Percentiles rank a stretch among this genome's conserved stretches.
phyloP scores from a whole-genome alignment of 2,329 filamentous ascomycete species.

The Colletotrichum sojae region DNA sequence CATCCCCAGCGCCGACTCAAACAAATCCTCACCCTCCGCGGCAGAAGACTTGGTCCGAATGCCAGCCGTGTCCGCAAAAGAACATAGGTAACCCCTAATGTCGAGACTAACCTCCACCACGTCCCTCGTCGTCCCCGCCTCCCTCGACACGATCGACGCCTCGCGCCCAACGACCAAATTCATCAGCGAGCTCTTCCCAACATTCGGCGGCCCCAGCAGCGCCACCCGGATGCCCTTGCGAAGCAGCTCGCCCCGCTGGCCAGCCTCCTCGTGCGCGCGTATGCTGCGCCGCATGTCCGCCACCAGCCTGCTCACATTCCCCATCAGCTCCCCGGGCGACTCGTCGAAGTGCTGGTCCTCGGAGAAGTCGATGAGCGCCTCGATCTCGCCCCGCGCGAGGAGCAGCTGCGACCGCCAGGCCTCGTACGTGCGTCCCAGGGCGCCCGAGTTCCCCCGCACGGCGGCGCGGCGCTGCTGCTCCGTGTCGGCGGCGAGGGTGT shows the following conservation, averaged over 20 bases:
- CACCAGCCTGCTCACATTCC: slow-evolving; percentile 78
- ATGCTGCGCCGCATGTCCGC: slow-evolving; percentile 73
- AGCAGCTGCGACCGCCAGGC: slow-evolving; percentile 83
- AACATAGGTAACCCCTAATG: slow-evolving; percentile 89
- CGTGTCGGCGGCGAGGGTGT: slow-evolving; percentile 79
- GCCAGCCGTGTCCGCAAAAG: slow-evolving; percentile 96
- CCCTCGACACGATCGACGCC: slow-evolving; percentile 93
- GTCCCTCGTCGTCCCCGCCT: slow-evolving; percentile 94
- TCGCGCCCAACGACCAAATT: slow-evolving; percentile 92
- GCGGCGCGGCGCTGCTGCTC: slow-evolving; percentile 93
- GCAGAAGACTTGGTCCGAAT: slow-evolving; percentile 68
- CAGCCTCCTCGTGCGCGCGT: slow-evolving; percentile 79
- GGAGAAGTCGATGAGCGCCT: slow-evolving; percentile 96
- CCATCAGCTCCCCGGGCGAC: slow-evolving; percentile 79
- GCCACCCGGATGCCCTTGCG: slow-evolving; percentile 89
- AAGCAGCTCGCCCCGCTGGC: slow-evolving; percentile 85
- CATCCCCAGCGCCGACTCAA: slow-evolving; percentile 69
- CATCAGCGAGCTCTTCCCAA: slow-evolving; percentile 93
- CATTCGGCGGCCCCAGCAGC: slow-evolving; percentile 91
- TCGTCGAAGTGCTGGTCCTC: slow-evolving; percentile 99
- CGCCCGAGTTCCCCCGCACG: slow-evolving; percentile 80
- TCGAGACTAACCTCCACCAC: slow-evolving; percentile 94
- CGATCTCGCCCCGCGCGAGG: slow-evolving; percentile 88
- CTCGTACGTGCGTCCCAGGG: slow-evolving; percentile 83
- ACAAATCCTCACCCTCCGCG: slow-evolving; percentile 36